Conservation (phyloP, 148 eudicot genomes). For the Amaranthus hypochondriacus region DNA sequence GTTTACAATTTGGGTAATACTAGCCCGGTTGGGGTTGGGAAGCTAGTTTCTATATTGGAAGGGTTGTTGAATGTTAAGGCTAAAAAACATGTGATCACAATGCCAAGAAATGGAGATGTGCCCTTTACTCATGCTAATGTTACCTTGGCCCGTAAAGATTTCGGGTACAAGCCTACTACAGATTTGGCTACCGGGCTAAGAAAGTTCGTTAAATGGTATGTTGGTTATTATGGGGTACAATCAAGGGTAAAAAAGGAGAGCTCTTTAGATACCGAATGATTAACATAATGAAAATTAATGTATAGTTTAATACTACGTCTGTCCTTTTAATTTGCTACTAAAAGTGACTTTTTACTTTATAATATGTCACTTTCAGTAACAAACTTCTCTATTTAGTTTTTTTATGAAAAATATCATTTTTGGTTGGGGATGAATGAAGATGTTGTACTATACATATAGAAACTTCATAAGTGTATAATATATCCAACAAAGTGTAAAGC, state of each 20-base stretch:
- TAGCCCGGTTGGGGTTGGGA: constrained; percentile 69
- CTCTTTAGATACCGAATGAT: constrained; percentile 12
- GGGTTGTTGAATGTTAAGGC: constrained; percentile 57
- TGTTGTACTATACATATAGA: constrained; percentile 41
- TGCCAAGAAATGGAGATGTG: constrained; percentile 96
- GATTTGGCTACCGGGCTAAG: constrained; percentile 75
- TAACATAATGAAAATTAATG: background rate
- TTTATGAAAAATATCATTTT: constrained; percentile 2
- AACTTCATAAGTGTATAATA: constrained; percentile 31
- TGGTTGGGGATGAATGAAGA: constrained; percentile 16
- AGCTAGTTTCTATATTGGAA: constrained; percentile 67
- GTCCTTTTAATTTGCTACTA: too few species aligned
- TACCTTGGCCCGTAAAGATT: constrained; percentile 63
- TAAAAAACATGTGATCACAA: constrained; percentile 67
- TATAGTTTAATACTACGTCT: too few species aligned
- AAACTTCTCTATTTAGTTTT: too few species aligned
- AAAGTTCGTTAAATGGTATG: constrained; percentile 93
- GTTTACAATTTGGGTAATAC: constrained; percentile 89
- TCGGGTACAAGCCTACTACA: constrained; percentile 84
- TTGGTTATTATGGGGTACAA: constrained; percentile 70
- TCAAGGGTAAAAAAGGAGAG: constrained; percentile 60
- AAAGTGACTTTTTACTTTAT: too few species aligned
- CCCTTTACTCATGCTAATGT: constrained; percentile 94
- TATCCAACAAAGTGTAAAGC: constrained; percentile 7
- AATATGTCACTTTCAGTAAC: too few species aligned